A percentile compares a stretch with the other conserved stretches of the same genome.
These are phyloP conservation scores for Rutstroemia sp. DNA, from an alignment of 2,329 filamentous ascomycete species.

Conservation along the genomic window DNA sequence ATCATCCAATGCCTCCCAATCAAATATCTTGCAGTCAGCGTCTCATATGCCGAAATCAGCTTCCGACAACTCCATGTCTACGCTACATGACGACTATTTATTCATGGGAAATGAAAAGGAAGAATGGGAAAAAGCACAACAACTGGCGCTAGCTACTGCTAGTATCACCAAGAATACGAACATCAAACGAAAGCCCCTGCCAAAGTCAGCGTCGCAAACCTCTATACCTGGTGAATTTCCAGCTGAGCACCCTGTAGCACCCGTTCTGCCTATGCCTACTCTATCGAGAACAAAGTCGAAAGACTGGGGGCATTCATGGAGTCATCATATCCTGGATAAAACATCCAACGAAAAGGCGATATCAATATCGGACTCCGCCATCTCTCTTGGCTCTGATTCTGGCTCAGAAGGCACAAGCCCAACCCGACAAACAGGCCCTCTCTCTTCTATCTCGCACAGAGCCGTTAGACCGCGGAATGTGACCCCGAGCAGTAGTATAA, in stretches of 20 bases:
- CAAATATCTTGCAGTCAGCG: slow-evolving; percentile 7
- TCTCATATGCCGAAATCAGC: not conserved
- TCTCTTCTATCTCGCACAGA: slow-evolving; percentile 11
- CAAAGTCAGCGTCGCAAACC: slow-evolving; percentile 2
- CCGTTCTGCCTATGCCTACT: not conserved
- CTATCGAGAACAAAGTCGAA: not conserved
- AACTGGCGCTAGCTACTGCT: not conserved
- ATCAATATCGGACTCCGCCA: slow-evolving; percentile 17
- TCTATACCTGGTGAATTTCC: slow-evolving; percentile 8
- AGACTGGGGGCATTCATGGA: slow-evolving; percentile 20
- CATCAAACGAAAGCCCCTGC: slow-evolving; percentile 15
- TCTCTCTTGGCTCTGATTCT: slow-evolving; percentile 16
- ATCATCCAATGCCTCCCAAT: slow-evolving; percentile 3
- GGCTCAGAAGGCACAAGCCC: slow-evolving; percentile 15
- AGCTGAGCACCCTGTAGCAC: slow-evolving; percentile 11
- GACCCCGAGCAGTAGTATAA: slow-evolving; percentile 26
- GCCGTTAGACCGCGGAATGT: slow-evolving; percentile 12
- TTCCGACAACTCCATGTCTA: slow-evolving; percentile 3
- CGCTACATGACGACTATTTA: slow-evolving; percentile 10
- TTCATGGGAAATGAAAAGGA: slow-evolving; percentile 8
- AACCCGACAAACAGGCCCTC: slow-evolving; percentile 11
- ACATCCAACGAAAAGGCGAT: slow-evolving; percentile 7
- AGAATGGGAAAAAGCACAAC: slow-evolving; percentile 2
- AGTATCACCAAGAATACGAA: slow-evolving; percentile 3
- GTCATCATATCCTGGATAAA: slow-evolving; percentile 12